Percentiles rank a stretch among this genome's conserved stretches.
Evolutionary conservation across 805 yeast genomes (phyloP).

Genomic region (Saccharomycopsis sp.): DNA sequence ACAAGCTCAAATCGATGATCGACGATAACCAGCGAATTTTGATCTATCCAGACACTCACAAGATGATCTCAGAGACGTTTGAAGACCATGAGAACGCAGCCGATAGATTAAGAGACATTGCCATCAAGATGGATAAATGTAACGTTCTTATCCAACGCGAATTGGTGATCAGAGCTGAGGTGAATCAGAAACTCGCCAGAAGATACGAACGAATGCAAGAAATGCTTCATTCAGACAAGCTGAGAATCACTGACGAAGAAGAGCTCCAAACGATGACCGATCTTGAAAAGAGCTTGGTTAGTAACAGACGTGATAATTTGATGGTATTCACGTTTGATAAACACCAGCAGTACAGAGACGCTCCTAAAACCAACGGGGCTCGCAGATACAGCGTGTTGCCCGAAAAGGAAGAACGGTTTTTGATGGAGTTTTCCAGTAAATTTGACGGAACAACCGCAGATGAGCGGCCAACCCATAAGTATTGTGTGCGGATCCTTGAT

Average conservation of each 20-base stretch:
- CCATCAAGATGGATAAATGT: conserved; percentile 14
- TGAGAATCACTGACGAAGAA: conserved; percentile 7
- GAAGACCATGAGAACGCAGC: conserved; percentile 18
- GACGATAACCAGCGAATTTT: background rate
- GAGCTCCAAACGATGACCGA: conserved; percentile 6
- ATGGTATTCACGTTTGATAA: background rate
- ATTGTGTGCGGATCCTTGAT: conserved; percentile 26
- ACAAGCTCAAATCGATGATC: conserved; percentile 13
- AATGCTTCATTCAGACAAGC: conserved; percentile 10
- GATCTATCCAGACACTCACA: conserved; percentile 8
- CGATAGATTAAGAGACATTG: conserved; percentile 16
- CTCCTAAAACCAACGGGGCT: background rate
- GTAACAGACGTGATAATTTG: background rate
- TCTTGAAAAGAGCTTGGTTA: background rate
- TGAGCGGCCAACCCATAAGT: conserved; percentile 29
- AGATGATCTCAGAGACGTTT: conserved; percentile 1
- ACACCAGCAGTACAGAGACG: background rate
- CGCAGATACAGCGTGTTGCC: background rate
- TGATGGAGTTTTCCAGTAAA: conserved; percentile 13
- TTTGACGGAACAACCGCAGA: conserved; percentile 30
- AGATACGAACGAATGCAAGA: conserved; percentile 15
- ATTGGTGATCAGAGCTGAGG: conserved; percentile 15
- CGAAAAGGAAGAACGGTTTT: conserved; percentile 4
- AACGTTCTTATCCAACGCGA: conserved; percentile 8
- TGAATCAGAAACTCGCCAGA: conserved; percentile 18